Evolutionary conservation across 2,329 filamentous ascomycete species (phyloP).

Genomic region (Cordyceps tenuipes): DNA sequence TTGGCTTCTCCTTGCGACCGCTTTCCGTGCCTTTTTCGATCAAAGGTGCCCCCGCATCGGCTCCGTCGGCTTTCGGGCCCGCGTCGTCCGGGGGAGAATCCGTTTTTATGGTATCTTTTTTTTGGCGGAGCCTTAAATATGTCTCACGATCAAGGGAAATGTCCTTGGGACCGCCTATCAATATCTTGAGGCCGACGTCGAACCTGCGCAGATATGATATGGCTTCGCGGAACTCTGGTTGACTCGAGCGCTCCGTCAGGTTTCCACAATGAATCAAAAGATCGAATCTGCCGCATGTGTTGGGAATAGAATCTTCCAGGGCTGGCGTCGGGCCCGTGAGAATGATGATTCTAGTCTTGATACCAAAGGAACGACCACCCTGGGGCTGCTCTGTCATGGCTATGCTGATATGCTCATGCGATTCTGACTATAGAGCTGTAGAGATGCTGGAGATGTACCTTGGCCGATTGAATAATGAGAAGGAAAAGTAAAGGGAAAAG

Average conservation of each 20-base stretch:
- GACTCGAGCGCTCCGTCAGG: not conserved
- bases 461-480: too few species aligned
- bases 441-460: too few species aligned
- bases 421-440: too few species aligned
- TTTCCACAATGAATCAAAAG: not conserved
- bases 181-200: not conserved
- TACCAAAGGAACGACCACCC: not conserved
- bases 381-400: not conserved
- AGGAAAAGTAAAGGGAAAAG: too few species aligned
- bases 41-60: too few species aligned
- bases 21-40: too few species aligned
- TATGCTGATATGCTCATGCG: too few species aligned
- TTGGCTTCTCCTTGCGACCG: too few species aligned
- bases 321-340: not conserved
- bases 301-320: not conserved
- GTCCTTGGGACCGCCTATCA: not conserved
- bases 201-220: not conserved
- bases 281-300: not conserved
- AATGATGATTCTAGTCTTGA: not conserved
- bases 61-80: too few species aligned
- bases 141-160: not conserved
- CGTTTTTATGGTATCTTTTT: too few species aligned
- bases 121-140: too few species aligned
- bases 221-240: not conserved
- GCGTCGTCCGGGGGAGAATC: too few species aligned